Evolutionary conservation across 2,329 filamentous ascomycete genomes (phyloP), one percentile per base, ranked within the genome.

Genomic region (Botryotinia convoluta): DNA sequence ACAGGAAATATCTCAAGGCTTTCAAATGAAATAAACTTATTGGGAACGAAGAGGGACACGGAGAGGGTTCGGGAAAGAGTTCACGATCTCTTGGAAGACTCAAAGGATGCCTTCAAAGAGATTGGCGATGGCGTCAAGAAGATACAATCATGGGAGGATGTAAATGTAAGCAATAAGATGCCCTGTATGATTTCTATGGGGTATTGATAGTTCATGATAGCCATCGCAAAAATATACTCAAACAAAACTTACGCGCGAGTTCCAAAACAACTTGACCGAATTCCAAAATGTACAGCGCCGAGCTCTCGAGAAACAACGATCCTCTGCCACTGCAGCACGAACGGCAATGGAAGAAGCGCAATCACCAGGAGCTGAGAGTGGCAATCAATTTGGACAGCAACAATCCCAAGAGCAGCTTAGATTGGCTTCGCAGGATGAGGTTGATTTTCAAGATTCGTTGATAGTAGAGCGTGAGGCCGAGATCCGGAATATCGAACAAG

Each of bases 401-500:
- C 90, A 92, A 80, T 87, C 92, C 77, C 89, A 95, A 79, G 91
- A 96, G 78, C 89, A 95, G 77, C 86, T 92, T 20, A 93, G 93
- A 72, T 87, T 98, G 14, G 96, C 95, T 1, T 89, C 93, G 42
- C 96, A 99, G 82, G 92, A 94, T 78, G 97, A 99, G 81, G 96
- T 99, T 61, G 95, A 99, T 81, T 99, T 98, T 84, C 96, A 99
- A 81, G 96, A 99, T 78, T 91, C 92, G 26, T 86, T 99, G 74
- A 99, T 99, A 80, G 91, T 97, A 75, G 95, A 99, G 86, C 94
- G 97, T 71, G 96, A 99, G 83, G 91, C 94, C 73, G 96, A 99
- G 85, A 99, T 99, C 77, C 91, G 95, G 75, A 97, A 97, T 81
- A 99, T 99, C 79, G 96, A 98, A 84, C 95, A 98, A 83, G 94